Evolutionary conservation across 1,284 basidiomycete genomes (phyloP), one percentile per base, ranked within the genome.

Genomic region (Volvariella volvacea): DNA sequence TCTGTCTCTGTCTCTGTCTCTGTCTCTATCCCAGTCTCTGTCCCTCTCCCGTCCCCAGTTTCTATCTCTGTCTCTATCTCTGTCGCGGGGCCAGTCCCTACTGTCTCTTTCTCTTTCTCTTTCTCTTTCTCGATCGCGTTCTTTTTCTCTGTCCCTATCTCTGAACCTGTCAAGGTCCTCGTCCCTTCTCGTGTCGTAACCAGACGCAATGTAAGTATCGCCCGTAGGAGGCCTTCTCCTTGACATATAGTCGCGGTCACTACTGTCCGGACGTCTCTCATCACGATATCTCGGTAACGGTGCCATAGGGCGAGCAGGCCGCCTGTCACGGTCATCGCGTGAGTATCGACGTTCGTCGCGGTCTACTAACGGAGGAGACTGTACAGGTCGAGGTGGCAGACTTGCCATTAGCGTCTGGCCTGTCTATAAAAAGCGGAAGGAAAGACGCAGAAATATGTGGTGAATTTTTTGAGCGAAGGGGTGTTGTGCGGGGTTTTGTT

Each of bases 301-400:
- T 28, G 38, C 49, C 48, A 53, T 53, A 30, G 50, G 49, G 40
- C 44, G 44, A 41, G 53, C 49, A 34, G 53, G 42, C 33, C 47
- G 50, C 33, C 53, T 40, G 16, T 55, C 50, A 12, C 54, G 53
- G 33, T 55, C 54, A 39, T 51, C 52, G 21, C 36, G 21, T 34
- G 50, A 44, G 25, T 46, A 50, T 30, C 54, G 43, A 44, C 52
- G 52, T 15, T 60, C 56, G 19, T 54, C 58, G 22, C 54, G 47
- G 38, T 50, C 52, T 41, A 32, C 49, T 48, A 25, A 48, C 16
- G 21, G 38, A 17, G 47, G 47, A 31, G 51, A 39, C 42, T 51
- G 53, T 43, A 61, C 60, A 46, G 68, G 67, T 48, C 62, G 64
- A 45, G 63, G 61, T 49, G 68, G 67, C 48, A 70, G 62, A 50